Evolutionary conservation across 1,284 basidiomycete species (phyloP).

Genomic region (Cystobasidium sp.): DNA sequence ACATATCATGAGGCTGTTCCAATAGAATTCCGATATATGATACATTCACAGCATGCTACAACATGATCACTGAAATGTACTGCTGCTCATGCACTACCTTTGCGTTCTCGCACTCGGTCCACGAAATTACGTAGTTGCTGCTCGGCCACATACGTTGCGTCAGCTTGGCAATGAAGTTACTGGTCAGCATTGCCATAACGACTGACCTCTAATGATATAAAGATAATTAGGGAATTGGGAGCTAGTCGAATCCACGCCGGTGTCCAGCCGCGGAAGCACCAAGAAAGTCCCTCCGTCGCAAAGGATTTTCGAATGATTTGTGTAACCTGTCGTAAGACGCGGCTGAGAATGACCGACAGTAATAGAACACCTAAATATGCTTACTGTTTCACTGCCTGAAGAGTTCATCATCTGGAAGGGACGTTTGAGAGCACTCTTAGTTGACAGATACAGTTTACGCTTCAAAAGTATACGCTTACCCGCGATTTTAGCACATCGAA

Average conservation of each 20-base stretch:
- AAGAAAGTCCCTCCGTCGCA: slow-evolving; percentile 77
- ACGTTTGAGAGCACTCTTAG: not conserved
- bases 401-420: slow-evolving; percentile 79
- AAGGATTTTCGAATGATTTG: slow-evolving; percentile 73
- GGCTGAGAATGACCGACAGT: too few relatives aligned
- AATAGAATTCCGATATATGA: not conserved
- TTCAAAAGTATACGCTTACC: slow-evolving; percentile 37
- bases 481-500: slow-evolving; percentile 84
- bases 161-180: not conserved
- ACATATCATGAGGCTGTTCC: too few relatives aligned
- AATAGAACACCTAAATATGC: too few relatives aligned
- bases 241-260: slow-evolving; percentile 54
- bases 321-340: slow-evolving; percentile 70
- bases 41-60: not conserved
- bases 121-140: slow-evolving; percentile 38
- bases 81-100: not conserved
- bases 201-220: slow-evolving; percentile 31
- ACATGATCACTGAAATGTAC: not conserved
- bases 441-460: not conserved
- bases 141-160: not conserved
- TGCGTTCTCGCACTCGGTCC: slow-evolving; percentile 13
- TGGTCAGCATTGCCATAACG: not conserved
- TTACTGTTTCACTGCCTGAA: slow-evolving; percentile 72
- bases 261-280: slow-evolving; percentile 80
- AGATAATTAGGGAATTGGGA: slow-evolving; percentile 31